phyloP scores from a whole-genome alignment of 805 yeast species.

The Suhomyces xylopsoci region DNA sequence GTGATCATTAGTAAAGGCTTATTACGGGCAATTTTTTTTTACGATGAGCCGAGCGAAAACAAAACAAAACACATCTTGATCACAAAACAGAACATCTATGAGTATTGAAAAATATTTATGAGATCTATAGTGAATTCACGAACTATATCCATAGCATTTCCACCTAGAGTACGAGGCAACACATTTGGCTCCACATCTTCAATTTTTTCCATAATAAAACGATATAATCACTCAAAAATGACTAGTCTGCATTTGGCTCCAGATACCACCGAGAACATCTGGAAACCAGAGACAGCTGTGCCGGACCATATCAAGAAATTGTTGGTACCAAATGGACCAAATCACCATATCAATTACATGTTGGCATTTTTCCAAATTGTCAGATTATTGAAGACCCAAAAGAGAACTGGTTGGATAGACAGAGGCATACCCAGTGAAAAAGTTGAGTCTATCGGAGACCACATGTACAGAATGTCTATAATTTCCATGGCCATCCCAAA shows the following conservation, averaged over 20 bases:
- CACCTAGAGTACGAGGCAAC: neutral
- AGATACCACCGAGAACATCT: slow-evolving; percentile 20
- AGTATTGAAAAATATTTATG: neutral
- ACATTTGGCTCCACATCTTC: neutral
- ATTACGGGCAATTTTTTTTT: neutral
- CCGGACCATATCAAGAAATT: slow-evolving; percentile 44
- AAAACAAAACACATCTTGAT: neutral
- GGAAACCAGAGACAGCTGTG: slow-evolving; percentile 56
- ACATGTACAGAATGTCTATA: slow-evolving; percentile 92
- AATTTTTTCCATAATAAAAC: neutral
- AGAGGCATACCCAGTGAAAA: slow-evolving; percentile 45
- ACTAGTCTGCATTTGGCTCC: slow-evolving; percentile 2
- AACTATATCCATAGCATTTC: neutral
- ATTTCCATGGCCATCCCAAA: slow-evolving; percentile 67
- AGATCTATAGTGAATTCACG: neutral
- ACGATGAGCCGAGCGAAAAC: neutral
- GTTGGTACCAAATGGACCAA: slow-evolving; percentile 26
- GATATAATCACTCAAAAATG: neutral
- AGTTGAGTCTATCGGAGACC: slow-evolving; percentile 83
- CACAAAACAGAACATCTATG: neutral
- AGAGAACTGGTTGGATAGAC: slow-evolving; percentile 93
- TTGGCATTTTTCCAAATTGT: slow-evolving; percentile 63
- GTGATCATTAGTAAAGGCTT: neutral
- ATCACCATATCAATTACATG: slow-evolving; percentile 43
- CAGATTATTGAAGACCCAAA: slow-evolving; percentile 69